Conservation (phyloP, 106 monocot genomes). For the Acanthochlamys bracteata region DNA sequence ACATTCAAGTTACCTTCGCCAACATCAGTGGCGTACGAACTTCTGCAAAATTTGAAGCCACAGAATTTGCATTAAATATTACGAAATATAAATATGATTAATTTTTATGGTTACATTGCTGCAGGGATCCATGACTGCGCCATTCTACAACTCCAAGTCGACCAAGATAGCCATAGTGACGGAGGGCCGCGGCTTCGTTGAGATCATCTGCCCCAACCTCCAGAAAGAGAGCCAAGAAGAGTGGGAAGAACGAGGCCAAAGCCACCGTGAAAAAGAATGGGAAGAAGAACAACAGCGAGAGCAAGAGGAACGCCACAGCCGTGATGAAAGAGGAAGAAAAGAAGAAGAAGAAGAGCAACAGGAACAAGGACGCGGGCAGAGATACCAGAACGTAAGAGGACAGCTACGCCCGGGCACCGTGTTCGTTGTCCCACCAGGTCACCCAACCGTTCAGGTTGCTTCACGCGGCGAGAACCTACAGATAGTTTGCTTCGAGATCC, state of each 20-base stretch:
- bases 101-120: not conserved
- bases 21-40: slow-evolving; percentile 5
- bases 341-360: not conserved
- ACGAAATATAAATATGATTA: not conserved
- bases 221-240: not conserved
- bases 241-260: not conserved
- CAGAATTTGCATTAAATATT: not conserved
- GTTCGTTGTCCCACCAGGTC: not conserved
- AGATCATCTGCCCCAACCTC: slow-evolving; percentile 5
- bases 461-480: not conserved
- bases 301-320: no score
- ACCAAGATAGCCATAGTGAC: not conserved
- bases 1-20: slow-evolving; percentile 5
- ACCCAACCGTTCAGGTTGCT: not conserved
- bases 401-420: not conserved
- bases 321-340: not conserved
- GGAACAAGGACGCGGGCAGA: not conserved
- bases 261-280: not conserved
- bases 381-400: not conserved
- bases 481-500: slow-evolving; percentile 5
- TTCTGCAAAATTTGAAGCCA: not conserved
- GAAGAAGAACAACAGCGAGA: not conserved
- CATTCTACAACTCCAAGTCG: slow-evolving; percentile 2
- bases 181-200: not conserved
- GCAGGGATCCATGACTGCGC: slow-evolving; percentile 9